Evolutionary conservation across 805 yeast genomes (phyloP).

Genomic region (Candida maesae): DNA sequence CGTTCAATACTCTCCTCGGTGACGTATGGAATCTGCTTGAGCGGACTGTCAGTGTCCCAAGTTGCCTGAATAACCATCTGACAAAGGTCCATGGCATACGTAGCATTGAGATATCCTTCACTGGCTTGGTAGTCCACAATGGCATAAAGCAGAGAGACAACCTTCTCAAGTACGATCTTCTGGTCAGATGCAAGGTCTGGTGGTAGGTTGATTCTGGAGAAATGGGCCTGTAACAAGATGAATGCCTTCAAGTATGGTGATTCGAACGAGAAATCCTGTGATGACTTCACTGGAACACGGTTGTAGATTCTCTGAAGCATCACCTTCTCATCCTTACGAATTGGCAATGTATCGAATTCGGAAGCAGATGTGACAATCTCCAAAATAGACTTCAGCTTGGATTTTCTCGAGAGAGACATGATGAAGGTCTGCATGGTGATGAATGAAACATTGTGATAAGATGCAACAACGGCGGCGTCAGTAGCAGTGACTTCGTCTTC

Average conservation of each 20-base stretch:
- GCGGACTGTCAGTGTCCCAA: conserved; percentile 76
- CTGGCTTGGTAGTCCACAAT: conserved; percentile 73
- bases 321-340: conserved; percentile 57
- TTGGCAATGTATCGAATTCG: conserved; percentile 67
- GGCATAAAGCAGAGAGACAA: conserved; percentile 55
- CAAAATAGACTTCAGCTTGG: conserved; percentile 58
- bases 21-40: conserved; percentile 79
- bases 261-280: conserved; percentile 30
- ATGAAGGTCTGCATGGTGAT: conserved; percentile 62
- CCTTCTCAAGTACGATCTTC: conserved; percentile 43
- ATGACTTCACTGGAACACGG: conserved; percentile 58
- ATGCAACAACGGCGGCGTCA: conserved; percentile 70
- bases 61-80: conserved; percentile 87
- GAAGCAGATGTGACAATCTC: conserved; percentile 63
- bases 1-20: conserved; percentile 46
- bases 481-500: conserved; percentile 48
- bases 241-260: conserved; percentile 69
- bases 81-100: conserved; percentile 78
- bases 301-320: conserved; percentile 48
- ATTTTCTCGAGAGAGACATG: conserved; percentile 45
- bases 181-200: conserved; percentile 60
- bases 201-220: conserved; percentile 61
- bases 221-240: conserved; percentile 74
- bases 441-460: conserved; percentile 66
- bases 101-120: conserved; percentile 75